These are phyloP conservation scores for Striga hermonthica DNA, from an alignment of 305 asterid genomes.

Conservation along the genomic window DNA sequence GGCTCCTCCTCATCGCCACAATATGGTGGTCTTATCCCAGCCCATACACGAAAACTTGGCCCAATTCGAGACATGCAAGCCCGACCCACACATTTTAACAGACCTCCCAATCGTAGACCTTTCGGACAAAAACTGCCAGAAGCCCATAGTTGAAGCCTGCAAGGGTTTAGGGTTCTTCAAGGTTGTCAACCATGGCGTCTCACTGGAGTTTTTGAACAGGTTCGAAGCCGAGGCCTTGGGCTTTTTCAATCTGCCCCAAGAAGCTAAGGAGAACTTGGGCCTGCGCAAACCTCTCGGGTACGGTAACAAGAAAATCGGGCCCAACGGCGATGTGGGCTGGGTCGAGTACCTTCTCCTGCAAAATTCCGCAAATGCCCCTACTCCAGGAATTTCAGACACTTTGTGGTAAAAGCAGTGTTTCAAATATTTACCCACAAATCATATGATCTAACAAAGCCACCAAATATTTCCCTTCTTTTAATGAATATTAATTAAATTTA, in stretches of 20 bases:
- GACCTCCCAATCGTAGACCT: constrained; percentile 33
- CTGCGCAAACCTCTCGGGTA: constrained; percentile 41
- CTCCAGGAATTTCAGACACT: constrained; percentile 31
- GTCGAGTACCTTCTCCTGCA: constrained; percentile 45
- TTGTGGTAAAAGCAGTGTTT: constrained; percentile 12
- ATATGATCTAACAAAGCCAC: too few relatives aligned
- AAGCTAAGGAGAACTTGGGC: constrained; percentile 35
- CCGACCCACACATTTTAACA: constrained; percentile 21
- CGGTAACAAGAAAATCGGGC: constrained; percentile 43
- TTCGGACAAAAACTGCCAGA: constrained; percentile 21
- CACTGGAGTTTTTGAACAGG: constrained; percentile 31
- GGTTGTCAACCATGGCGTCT: constrained; percentile 37
- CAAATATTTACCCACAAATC: too few relatives aligned
- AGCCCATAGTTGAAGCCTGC: constrained; percentile 35
- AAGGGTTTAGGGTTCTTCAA: constrained; percentile 45
- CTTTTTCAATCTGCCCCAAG: constrained; percentile 36
- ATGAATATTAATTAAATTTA: too few relatives aligned
- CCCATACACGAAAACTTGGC: constrained; percentile 27
- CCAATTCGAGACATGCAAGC: constrained; percentile 34
- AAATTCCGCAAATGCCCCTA: not conserved
- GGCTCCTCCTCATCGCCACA: not conserved
- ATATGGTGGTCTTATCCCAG: constrained; percentile 44
- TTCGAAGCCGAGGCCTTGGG: constrained; percentile 37
- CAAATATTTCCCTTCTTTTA: too few relatives aligned
- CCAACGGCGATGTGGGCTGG: constrained; percentile 50